These are phyloP conservation scores for Pezicula rhizophila DNA, from an alignment of 2,329 filamentous ascomycete genomes.

Conservation along the genomic window DNA sequence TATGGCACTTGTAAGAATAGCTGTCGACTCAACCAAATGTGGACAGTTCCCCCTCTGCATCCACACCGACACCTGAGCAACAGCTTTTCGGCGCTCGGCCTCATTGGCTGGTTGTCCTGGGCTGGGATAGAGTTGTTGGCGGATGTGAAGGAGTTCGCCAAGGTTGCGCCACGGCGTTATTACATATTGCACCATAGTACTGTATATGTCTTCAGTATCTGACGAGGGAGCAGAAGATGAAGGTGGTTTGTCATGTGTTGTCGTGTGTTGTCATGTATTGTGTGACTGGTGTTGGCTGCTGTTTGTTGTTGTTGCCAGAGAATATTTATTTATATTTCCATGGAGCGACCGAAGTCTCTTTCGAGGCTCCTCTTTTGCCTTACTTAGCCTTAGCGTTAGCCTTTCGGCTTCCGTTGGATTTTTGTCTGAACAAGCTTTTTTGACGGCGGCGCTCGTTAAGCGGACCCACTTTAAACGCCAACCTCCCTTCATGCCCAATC, in stretches of 20 bases:
- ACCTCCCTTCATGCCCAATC: no score
- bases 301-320: neutral
- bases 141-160: constrained; percentile 59
- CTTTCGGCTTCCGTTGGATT: neutral
- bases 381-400: no score
- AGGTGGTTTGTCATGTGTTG: no score
- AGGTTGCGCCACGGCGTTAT: constrained; percentile 68
- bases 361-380: constrained; percentile 5
- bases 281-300: neutral
- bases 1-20: constrained; percentile 63
- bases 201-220: no score
- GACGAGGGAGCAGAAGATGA: no score
- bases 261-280: no score
- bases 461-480: no score
- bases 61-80: constrained; percentile 59
- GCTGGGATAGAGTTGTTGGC: constrained; percentile 55
- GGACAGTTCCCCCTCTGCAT: constrained; percentile 69
- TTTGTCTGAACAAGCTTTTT: no score
- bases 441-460: no score
- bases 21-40: constrained; percentile 74
- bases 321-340: no score
- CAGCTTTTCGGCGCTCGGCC: constrained; percentile 38
- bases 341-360: neutral
- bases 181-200: constrained; percentile 60
- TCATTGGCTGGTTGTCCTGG: constrained; percentile 10